Base-by-base conservation (phyloP, 257 asterid genomes). In the Paraleonurus japonicus region DNA sequence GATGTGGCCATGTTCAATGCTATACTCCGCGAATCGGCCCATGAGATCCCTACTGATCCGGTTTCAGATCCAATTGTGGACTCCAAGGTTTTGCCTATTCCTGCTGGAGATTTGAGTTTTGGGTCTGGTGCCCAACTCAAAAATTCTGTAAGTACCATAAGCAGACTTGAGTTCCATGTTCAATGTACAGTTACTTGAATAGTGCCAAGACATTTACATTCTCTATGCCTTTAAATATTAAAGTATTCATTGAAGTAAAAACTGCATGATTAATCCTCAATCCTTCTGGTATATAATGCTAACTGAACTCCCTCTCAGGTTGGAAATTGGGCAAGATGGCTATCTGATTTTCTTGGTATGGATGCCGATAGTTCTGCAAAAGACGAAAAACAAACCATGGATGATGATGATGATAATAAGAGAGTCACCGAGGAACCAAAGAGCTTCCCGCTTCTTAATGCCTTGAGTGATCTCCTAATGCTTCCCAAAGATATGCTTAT, bases 1-100 rank as follows among this genome's bases (percentile, higher is more conserved):
- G 99, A 92, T 74, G 92, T 91, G 58, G 98, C 99, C 65, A 91
- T 92, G 95, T 92, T 95, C 75, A 95, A 95, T 81, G 99, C 96
- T 64, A 91, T 95, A 83, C 99, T 92, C 39, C 91, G 98, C 16
- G 98, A 95, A 79, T 95, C 99, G 1, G 98, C 84, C 15, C 95
- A 89, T 35, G 96, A 95, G 88, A 91, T 95, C 81, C 99, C 99
- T 61, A 91, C 99, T 19, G 98, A 95, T 87, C 99, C 99, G 50
- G 87, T 92, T 55, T 95, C 99, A 53, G 98, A 95, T 85, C 98
- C 99, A 72, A 95, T 95, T 74, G 90, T 95, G 73, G 98, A 95
- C 78, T 75, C 96, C 73, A 89, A 79, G 77, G 99, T 95, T 71
- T 85, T 95, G 89, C 98, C 99, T 51, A 88, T 95, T 63, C 98